A percentile compares a stretch with the other conserved stretches of the same genome.
Evolutionary conservation across 2,329 filamentous ascomycete species (phyloP).

Genomic region (Pochonia chlamydosporia): DNA sequence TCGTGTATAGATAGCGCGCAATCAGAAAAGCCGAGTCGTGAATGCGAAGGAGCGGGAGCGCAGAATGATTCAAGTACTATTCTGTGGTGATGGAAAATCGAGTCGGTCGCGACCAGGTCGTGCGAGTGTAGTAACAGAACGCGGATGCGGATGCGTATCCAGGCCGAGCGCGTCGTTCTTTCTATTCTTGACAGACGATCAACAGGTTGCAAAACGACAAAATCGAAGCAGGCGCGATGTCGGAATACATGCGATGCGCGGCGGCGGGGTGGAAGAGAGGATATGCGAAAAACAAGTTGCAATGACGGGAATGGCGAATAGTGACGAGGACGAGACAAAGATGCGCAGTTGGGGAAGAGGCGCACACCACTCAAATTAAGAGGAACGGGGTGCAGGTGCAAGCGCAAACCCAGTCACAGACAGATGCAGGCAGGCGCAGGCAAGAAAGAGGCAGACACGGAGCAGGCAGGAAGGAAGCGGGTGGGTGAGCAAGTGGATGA

Average conservation of each 20-base stretch:
- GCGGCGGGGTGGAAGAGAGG: neutral
- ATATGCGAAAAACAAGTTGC: constrained; percentile 1
- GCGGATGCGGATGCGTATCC: neutral
- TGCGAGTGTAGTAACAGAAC: neutral
- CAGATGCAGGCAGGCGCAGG: constrained; percentile 11
- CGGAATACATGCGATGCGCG: neutral
- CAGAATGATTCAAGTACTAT: neutral
- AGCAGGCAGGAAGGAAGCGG: neutral
- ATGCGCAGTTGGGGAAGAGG: constrained; percentile 6
- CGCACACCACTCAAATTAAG: constrained; percentile 4
- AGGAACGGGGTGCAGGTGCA: constrained; percentile 6
- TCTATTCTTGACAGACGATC: neutral
- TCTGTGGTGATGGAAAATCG: neutral
- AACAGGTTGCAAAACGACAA: neutral
- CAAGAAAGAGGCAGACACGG: constrained; percentile 5
- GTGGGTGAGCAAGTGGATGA: neutral
- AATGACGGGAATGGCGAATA: neutral
- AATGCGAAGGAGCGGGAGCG: neutral
- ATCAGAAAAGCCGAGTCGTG: neutral
- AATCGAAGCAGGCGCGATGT: neutral
- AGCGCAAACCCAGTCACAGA: constrained; percentile 11
- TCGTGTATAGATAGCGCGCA: neutral
- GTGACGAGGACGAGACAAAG: constrained; percentile 1
- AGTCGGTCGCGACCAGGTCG: neutral
- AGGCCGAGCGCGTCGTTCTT: neutral